phyloP scores from a whole-genome alignment of 306 rosid genomes.

The Biancaea sappan region DNA sequence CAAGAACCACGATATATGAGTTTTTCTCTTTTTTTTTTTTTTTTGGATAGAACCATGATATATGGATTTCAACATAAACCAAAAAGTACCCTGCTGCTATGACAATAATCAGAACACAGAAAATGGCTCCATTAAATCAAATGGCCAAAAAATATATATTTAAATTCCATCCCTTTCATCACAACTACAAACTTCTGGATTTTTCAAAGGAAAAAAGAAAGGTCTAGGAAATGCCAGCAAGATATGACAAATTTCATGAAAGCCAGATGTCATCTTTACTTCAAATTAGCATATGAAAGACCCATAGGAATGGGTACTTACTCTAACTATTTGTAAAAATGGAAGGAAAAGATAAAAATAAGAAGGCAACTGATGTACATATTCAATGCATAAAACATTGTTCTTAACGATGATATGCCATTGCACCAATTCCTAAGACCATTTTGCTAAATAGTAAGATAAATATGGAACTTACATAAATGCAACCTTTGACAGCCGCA shows the following conservation, averaged over 20 bases:
- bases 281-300: slow-evolving; percentile 2
- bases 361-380: slow-evolving; percentile 4
- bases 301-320: neutral
- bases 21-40: too few relatives aligned
- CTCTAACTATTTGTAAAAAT: neutral
- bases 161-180: slow-evolving; percentile 6
- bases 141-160: neutral
- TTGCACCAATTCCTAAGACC: neutral
- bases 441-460: neutral
- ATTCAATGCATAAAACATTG: slow-evolving; percentile 7
- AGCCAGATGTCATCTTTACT: neutral
- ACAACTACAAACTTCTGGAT: slow-evolving; percentile 8
- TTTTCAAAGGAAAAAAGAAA: neutral
- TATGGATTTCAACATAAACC: slow-evolving; percentile 20
- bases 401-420: neutral
- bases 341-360: slow-evolving; percentile 10
- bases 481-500: slow-evolving; percentile 96
- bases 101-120: slow-evolving; percentile 12
- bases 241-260: neutral
- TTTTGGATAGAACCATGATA: too few relatives aligned
- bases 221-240: slow-evolving; percentile 12
- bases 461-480: slow-evolving; percentile 70
- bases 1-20: slow-evolving; percentile 26
- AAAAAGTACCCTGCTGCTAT: neutral
- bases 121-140: neutral